phyloP scores from a whole-genome alignment of 129 eudicot species.

The Saposhnikovia divaricata region DNA sequence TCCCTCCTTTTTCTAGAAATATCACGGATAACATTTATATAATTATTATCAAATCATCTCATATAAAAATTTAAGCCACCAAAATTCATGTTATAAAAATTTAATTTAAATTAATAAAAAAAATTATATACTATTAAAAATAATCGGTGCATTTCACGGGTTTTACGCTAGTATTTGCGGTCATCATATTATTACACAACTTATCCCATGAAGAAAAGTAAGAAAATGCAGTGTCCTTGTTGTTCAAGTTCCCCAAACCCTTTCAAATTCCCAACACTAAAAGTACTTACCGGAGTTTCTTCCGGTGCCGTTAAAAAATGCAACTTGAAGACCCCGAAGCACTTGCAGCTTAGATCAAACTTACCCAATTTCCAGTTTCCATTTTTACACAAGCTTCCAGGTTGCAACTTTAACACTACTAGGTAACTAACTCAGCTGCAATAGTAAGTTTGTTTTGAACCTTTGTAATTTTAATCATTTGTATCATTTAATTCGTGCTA shows the following conservation, averaged over 20 bases:
- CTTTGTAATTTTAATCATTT: too few relatives aligned
- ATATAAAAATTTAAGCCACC: too few relatives aligned
- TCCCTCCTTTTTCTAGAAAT: too few relatives aligned
- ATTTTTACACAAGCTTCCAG: not conserved
- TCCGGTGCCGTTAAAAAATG: not conserved
- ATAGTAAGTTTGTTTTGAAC: not conserved
- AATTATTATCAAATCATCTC: too few relatives aligned
- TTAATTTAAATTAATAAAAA: too few relatives aligned
- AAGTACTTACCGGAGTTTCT: not conserved
- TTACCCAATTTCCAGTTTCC: not conserved
- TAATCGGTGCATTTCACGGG: too few relatives aligned
- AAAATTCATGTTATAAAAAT: too few relatives aligned
- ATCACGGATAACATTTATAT: too few relatives aligned
- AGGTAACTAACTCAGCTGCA: not conserved
- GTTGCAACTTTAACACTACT: not conserved
- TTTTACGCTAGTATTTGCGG: too few relatives aligned
- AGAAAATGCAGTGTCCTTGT: not conserved
- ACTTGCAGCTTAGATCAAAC: not conserved
- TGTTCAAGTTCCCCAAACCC: not conserved
- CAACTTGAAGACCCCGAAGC: not conserved
- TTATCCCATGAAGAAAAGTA: not conserved
- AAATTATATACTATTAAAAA: too few relatives aligned
- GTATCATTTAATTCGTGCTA: too few relatives aligned
- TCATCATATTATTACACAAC: not conserved
- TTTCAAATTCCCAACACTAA: not conserved